Evolutionary conservation across 306 rosid genomes (phyloP), one percentile per base, ranked within the genome.

Genomic region (Glycyrrhiza uralensis): DNA sequence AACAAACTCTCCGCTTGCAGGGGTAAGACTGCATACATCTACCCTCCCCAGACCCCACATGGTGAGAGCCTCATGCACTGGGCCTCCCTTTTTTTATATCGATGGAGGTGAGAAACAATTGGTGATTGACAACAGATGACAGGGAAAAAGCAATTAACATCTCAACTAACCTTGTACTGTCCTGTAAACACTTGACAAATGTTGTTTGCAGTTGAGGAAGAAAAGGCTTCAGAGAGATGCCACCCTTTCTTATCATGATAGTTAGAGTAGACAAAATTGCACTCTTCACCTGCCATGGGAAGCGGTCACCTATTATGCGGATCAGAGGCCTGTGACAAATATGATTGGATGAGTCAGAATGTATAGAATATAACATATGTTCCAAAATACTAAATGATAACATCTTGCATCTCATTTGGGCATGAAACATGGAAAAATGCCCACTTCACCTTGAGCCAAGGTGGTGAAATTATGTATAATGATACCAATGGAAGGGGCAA

Each of bases 131-230:
- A 50, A 33, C 18, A 13, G 22, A 71, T 17, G 42, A 71, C 3
- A 11, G 7, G 20, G 28, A 28, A 39, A 44, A 38, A 15, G 19
- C 19, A n/a, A 38, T 36, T 20, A 52, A 8, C 18, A 45, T 41
- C 11, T 39, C 39, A 74, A 69, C 86, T 41, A 78, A 89, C 97
- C 97, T 92, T 28, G 97, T 92, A 80, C 76, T 85, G 80, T 94
- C 99, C 79, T 91, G 99, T 61, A 91, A 85, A 64, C 99, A 91
- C 83, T 94, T 94, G 24, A 94, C 96, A 84, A 94, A 94, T 62
- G 97, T 94, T 38, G 99, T 94, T 88, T 94, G 99, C 75, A 94
- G 87, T 84, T 94, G 99, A 81, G 99, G 99, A 80, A 94, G 99
- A 84, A 94, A 94, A 44, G 99, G 99, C 70, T 90, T 91, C 75